Percentiles rank a stretch among this genome's conserved stretches.
These are phyloP conservation scores for Tolypocladium album DNA, from an alignment of 2,329 filamentous ascomycete species.

Conservation along the genomic window DNA sequence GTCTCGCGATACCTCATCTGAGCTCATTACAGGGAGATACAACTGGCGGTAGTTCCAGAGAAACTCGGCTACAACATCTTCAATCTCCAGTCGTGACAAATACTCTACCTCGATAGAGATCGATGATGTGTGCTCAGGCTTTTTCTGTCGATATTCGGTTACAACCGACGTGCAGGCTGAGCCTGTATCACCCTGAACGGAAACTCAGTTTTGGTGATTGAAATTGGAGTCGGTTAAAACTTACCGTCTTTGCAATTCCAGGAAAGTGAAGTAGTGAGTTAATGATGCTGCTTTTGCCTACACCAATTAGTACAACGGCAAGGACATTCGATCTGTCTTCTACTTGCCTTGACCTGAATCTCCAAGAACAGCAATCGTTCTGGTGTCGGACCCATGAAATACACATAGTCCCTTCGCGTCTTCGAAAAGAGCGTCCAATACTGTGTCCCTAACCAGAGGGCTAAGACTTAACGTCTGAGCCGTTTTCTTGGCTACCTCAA, in stretches of 20 bases:
- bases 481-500: background rate
- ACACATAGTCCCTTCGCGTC: constrained; percentile 1
- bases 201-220: too few relatives aligned
- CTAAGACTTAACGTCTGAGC: background rate
- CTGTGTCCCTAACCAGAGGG: background rate
- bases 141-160: constrained; percentile 21
- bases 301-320: constrained; percentile 1
- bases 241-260: constrained; percentile 15
- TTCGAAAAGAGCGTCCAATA: background rate
- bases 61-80: constrained; percentile 17
- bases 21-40: constrained; percentile 13
- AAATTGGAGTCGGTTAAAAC: too few relatives aligned
- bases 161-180: constrained; percentile 22
- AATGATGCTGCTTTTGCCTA: constrained; percentile 20
- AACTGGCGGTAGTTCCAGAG: constrained; percentile 20
- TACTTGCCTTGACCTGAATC: constrained; percentile 13
- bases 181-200: constrained; percentile 20
- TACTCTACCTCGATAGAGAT: constrained; percentile 22
- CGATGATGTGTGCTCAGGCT: constrained; percentile 9
- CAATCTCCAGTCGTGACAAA: constrained; percentile 13
- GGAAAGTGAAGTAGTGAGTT: constrained; percentile 23
- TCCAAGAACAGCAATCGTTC: constrained; percentile 7
- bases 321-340: too few relatives aligned
- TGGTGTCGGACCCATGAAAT: constrained; percentile 2
- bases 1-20: constrained; percentile 7